These are phyloP conservation scores for Quillaja saponaria DNA, from an alignment of 306 rosid species.

Conservation along the genomic window DNA sequence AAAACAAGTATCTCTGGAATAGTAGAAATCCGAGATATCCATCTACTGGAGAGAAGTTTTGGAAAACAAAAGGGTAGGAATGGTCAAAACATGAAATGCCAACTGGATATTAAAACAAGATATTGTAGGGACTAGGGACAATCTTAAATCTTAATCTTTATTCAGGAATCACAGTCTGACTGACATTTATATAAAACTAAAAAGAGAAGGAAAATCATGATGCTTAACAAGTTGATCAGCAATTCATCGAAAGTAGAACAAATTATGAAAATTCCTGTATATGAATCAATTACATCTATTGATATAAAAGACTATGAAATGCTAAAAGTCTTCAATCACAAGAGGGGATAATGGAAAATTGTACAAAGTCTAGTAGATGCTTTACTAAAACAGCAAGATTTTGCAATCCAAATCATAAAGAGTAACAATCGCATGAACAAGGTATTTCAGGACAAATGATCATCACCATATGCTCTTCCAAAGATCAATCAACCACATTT, in stretches of 20 bases:
- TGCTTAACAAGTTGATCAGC: neutral
- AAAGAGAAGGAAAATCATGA: neutral
- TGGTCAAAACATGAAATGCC: too few species aligned
- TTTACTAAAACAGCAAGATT: constrained; percentile 15
- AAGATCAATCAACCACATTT: too few species aligned
- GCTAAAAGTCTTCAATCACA: neutral
- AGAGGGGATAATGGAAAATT: neutral
- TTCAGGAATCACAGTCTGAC: constrained; percentile 8
- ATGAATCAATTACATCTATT: constrained; percentile 16
- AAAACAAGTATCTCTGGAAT: neutral
- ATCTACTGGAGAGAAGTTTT: constrained; percentile 1
- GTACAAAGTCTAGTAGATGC: constrained; percentile 2
- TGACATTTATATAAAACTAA: neutral
- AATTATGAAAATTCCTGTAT: constrained; percentile 11
- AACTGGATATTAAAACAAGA: neutral
- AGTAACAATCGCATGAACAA: constrained; percentile 6
- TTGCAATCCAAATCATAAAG: neutral
- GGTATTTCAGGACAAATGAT: too few species aligned
- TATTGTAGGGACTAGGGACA: neutral
- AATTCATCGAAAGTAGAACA: too few species aligned
- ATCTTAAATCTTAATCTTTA: neutral
- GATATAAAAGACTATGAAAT: constrained; percentile 7
- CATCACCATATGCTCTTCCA: too few species aligned
- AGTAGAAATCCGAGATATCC: neutral
- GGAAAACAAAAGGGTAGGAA: neutral